phyloP scores from a whole-genome alignment of 257 asterid species.

The Paulownia fortunei region DNA sequence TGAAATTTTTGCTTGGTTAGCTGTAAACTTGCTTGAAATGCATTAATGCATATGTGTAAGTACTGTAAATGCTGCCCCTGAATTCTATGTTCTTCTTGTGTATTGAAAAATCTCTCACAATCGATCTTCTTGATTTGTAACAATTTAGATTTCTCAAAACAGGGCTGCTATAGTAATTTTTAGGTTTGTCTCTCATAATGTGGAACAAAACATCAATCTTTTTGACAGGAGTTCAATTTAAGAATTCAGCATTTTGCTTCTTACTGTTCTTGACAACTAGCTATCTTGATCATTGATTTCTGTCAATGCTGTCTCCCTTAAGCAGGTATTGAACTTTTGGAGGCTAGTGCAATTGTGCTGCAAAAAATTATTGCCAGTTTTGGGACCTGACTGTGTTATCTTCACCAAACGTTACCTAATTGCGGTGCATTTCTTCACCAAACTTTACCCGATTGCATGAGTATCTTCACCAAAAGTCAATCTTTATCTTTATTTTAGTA shows the following conservation, averaged over 20 bases:
- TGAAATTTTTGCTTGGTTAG: no score
- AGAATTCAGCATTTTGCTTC: background rate
- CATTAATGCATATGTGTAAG: no score
- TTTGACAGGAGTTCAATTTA: background rate
- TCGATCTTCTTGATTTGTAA: background rate
- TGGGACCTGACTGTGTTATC: background rate
- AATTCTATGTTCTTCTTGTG: no score
- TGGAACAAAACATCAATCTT: background rate
- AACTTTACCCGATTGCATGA: background rate
- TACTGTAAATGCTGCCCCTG: no score
- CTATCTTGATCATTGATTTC: background rate
- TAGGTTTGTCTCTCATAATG: background rate
- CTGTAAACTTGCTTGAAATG: no score
- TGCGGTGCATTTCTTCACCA: background rate
- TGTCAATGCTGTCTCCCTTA: background rate
- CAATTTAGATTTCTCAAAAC: background rate
- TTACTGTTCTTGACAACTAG: background rate
- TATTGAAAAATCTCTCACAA: background rate
- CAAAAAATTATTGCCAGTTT: background rate
- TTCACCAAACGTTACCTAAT: conserved; percentile 14
- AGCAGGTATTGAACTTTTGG: background rate
- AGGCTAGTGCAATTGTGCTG: no score
- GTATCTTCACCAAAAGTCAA: no score
- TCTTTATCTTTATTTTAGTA: no score
- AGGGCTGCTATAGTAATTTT: background rate